Percentiles rank a stretch among this genome's conserved stretches.
These are phyloP conservation scores for Moesziomyces antarcticus DNA, from an alignment of 1,284 basidiomycete genomes.

Conservation along the genomic window DNA sequence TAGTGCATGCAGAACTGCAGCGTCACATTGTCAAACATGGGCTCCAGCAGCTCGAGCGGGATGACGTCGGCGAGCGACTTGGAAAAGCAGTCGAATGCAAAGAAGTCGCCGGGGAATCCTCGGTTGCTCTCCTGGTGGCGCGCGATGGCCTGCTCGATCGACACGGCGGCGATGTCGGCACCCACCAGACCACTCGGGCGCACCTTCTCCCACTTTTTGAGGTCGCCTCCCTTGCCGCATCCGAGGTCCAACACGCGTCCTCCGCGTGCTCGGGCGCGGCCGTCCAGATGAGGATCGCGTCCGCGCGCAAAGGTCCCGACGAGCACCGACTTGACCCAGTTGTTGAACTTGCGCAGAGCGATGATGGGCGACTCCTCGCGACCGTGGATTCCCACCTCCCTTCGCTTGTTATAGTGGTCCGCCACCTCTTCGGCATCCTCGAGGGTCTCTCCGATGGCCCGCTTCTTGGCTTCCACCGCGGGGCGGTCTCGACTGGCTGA, in stretches of 20 bases:
- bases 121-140: slow-evolving; percentile 74
- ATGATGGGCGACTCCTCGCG: slow-evolving; percentile 94
- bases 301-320: slow-evolving; percentile 44
- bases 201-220: slow-evolving; percentile 95
- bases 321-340: slow-evolving; percentile 74
- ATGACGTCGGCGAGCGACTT: slow-evolving; percentile 78
- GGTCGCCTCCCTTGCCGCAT: slow-evolving; percentile 97
- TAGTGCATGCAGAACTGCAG: slow-evolving; percentile 99
- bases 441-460: slow-evolving; percentile 23
- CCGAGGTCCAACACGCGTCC: slow-evolving; percentile 94
- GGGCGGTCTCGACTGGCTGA: slow-evolving; percentile 2
- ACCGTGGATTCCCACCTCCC: slow-evolving; percentile 85
- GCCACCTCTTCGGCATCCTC: slow-evolving; percentile 50
- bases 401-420: slow-evolving; percentile 80
- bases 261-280: slow-evolving; percentile 24
- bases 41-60: slow-evolving; percentile 73
- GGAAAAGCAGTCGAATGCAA: slow-evolving; percentile 87
- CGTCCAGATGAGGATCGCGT: slow-evolving; percentile 24
- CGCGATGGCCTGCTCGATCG: slow-evolving; percentile 85
- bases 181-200: slow-evolving; percentile 82
- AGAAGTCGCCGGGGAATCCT: slow-evolving; percentile 81
- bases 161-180: slow-evolving; percentile 89
- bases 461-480: slow-evolving; percentile 18
- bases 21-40: slow-evolving; percentile 88
- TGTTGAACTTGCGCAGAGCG: slow-evolving; percentile 96